A percentile compares a stretch with the other conserved stretches of the same genome.
These are phyloP conservation scores for Cymodocea nodosa DNA, from an alignment of 116 monocot species.

Conservation along the genomic window DNA sequence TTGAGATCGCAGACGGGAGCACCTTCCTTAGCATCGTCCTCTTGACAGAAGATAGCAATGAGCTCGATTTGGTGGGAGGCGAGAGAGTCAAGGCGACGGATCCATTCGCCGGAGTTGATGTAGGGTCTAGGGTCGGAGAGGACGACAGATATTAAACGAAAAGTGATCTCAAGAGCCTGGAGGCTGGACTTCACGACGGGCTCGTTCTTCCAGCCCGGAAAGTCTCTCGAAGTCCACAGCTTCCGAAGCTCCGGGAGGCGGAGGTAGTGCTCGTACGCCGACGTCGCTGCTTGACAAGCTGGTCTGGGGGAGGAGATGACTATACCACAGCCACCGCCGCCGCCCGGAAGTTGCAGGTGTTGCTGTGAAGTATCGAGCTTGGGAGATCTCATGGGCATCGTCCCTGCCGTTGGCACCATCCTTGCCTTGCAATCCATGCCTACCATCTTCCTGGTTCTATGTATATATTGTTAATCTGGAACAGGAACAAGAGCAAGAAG, in stretches of 20 bases:
- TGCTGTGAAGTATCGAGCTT: too few species aligned
- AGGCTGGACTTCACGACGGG: conserved; percentile 49
- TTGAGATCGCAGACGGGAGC: conserved; percentile 21
- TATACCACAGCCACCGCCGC: too few species aligned
- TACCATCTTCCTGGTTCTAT: too few species aligned
- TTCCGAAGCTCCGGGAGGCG: conserved; percentile 43
- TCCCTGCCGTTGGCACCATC: too few species aligned
- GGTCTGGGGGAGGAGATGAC: conserved; percentile 1
- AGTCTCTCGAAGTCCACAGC: conserved; percentile 33
- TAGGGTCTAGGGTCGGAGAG: conserved; percentile 65
- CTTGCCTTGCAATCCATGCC: too few species aligned
- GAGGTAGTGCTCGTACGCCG: conserved; percentile 65
- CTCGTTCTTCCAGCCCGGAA: conserved; percentile 54
- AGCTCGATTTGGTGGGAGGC: conserved; percentile 45
- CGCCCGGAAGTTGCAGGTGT: too few species aligned
- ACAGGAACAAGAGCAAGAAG: too few species aligned
- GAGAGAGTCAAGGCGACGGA: conserved; percentile 42
- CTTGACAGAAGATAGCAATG: conserved; percentile 38
- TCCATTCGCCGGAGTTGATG: conserved; percentile 47
- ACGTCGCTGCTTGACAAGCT: conserved; percentile 1
- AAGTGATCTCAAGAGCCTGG: conserved; percentile 83
- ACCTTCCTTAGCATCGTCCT: conserved; percentile 13
- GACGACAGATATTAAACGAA: conserved; percentile 48
- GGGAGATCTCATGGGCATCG: too few species aligned
- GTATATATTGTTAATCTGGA: too few species aligned